A percentile compares a stretch with the other conserved stretches of the same genome.
Conservation (phyloP, 441 rosid genomes). For the Gossypium trilobum region DNA sequence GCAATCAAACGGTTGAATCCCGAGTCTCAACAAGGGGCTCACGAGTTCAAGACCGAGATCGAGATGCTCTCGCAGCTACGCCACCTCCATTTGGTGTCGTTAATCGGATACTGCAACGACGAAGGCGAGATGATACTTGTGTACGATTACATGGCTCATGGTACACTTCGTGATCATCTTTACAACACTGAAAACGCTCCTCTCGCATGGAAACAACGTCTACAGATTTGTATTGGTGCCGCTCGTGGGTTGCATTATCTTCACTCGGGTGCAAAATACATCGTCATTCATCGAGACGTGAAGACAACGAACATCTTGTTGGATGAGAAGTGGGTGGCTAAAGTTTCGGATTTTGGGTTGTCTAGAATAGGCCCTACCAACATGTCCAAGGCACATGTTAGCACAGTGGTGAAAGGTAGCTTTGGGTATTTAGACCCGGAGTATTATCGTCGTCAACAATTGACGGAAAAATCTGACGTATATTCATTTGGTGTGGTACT, state of each 20-base stretch:
- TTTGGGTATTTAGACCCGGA: slow-evolving; percentile 62
- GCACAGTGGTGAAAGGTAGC: slow-evolving; percentile 54
- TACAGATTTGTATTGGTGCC: slow-evolving; percentile 52
- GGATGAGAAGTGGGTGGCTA: slow-evolving; percentile 45
- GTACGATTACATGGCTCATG: slow-evolving; percentile 49
- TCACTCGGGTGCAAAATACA: slow-evolving; percentile 36
- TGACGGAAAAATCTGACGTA: slow-evolving; percentile 58
- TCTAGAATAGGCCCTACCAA: slow-evolving; percentile 36
- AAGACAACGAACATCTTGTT: slow-evolving; percentile 50
- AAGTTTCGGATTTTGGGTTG: slow-evolving; percentile 59
- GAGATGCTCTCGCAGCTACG: slow-evolving; percentile 52
- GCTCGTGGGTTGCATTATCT: slow-evolving; percentile 48
- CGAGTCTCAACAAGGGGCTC: slow-evolving; percentile 31
- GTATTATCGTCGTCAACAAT: slow-evolving; percentile 36
- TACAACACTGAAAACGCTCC: slow-evolving; percentile 37
- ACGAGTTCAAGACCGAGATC: slow-evolving; percentile 49
- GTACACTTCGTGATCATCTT: slow-evolving; percentile 44
- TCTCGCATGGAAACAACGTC: slow-evolving; percentile 43
- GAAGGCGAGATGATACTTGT: slow-evolving; percentile 44
- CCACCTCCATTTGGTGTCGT: slow-evolving; percentile 43
- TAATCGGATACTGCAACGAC: slow-evolving; percentile 50
- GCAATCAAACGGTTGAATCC: slow-evolving; percentile 44
- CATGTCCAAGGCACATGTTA: slow-evolving; percentile 33
- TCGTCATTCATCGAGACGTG: slow-evolving; percentile 53
- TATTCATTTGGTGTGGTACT: slow-evolving; percentile 59